Percentiles rank a stretch among this genome's conserved stretches.
Evolutionary conservation across 257 asterid species (phyloP).

Genomic region (Solanum sejunctum): DNA sequence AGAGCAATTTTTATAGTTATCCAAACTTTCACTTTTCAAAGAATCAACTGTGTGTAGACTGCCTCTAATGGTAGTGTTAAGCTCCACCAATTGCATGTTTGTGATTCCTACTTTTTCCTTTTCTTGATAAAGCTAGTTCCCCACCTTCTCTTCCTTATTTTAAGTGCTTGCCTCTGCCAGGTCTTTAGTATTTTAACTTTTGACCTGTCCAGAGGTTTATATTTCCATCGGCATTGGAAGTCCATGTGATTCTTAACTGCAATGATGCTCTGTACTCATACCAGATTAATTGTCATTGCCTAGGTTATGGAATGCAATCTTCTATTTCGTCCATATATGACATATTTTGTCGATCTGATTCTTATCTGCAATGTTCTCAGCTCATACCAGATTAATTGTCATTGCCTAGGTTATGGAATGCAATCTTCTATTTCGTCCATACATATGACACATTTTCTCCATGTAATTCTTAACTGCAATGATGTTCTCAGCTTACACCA

Average conservation of each 20-base stretch:
- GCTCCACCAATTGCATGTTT: not conserved
- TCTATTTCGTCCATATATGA: not conserved
- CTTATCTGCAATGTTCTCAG: not conserved
- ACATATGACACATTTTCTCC: not conserved
- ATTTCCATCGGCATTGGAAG: not conserved
- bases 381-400: not conserved
- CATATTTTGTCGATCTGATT: not conserved
- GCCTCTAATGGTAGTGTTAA: not conserved
- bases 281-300: not conserved
- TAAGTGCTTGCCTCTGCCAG: not conserved
- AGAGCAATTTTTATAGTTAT: not conserved
- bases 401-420: not conserved
- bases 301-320: not conserved
- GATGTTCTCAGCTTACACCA: not conserved
- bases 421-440: not conserved
- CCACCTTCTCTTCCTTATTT: not conserved
- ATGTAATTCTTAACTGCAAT: not conserved
- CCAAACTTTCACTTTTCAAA: not conserved
- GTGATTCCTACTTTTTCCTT: not conserved
- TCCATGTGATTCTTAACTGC: not conserved
- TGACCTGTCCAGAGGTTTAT: not conserved
- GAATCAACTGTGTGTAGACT: not conserved
- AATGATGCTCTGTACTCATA: not conserved
- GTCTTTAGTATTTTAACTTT: not conserved
- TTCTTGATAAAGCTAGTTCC: not conserved